Evolutionary conservation across 148 eudicot species (phyloP).

Genomic region (Beta vulgaris): DNA sequence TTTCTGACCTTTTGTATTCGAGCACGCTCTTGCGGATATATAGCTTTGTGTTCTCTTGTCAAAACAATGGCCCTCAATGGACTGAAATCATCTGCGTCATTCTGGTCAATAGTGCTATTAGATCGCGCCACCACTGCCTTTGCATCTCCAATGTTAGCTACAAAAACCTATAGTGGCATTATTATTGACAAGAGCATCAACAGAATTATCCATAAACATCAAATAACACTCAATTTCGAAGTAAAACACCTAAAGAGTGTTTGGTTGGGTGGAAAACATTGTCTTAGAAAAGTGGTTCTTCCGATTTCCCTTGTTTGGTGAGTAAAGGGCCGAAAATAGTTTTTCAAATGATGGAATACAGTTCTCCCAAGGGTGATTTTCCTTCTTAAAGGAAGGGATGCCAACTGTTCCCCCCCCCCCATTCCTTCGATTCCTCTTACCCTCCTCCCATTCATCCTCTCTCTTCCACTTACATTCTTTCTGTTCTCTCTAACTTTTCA

Average conservation of each 20-base stretch:
- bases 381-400: too few species aligned
- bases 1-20: slow-evolving; percentile 71
- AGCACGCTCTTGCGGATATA: slow-evolving; percentile 79
- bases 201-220: neutral
- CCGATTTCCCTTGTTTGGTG: too few species aligned
- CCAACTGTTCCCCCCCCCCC: too few species aligned
- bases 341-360: too few species aligned
- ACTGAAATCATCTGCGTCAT: slow-evolving; percentile 31
- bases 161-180: slow-evolving; percentile 53
- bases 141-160: slow-evolving; percentile 93
- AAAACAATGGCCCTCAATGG: slow-evolving; percentile 74
- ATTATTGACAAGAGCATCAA: neutral
- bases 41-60: slow-evolving; percentile 91
- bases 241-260: neutral
- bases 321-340: too few species aligned
- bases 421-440: too few species aligned
- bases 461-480: too few species aligned
- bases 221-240: neutral
- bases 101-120: slow-evolving; percentile 35
- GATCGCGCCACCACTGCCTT: slow-evolving; percentile 83
- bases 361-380: too few species aligned
- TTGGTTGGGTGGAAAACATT: too few species aligned
- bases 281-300: too few species aligned
- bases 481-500: too few species aligned
- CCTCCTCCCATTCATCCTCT: too few species aligned